A percentile compares a stretch with the other conserved stretches of the same genome.
Evolutionary conservation across 805 yeast species (phyloP).

Genomic region (Candida insectorum): DNA sequence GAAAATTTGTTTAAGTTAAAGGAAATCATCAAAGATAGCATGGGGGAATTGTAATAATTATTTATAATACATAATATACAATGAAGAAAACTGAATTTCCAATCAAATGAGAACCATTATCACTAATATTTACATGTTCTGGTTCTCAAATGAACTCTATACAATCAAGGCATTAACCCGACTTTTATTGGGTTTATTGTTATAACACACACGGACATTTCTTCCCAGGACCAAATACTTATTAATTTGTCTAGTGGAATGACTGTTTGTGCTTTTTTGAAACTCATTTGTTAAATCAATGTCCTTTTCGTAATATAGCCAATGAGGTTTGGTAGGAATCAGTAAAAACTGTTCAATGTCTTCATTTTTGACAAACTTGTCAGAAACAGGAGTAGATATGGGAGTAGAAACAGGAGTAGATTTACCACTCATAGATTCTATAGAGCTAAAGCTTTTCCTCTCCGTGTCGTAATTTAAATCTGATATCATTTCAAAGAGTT

Average conservation of each 20-base stretch:
- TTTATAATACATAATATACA: too few relatives aligned
- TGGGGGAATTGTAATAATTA: conserved; percentile 41
- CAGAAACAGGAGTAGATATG: background rate
- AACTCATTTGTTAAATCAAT: conserved; percentile 12
- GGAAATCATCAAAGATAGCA: conserved; percentile 54
- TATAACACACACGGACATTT: conserved; percentile 21
- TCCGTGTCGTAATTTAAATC: background rate
- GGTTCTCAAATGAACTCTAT: background rate
- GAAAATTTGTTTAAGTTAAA: conserved; percentile 74
- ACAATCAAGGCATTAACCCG: conserved; percentile 6
- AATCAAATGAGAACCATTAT: background rate
- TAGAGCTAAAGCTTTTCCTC: conserved; percentile 5
- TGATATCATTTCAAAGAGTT: conserved; percentile 4
- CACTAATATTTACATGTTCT: background rate
- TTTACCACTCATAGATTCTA: conserved; percentile 1
- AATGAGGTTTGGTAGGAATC: conserved; percentile 10
- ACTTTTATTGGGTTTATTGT: conserved; percentile 14
- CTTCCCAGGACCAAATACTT: conserved; percentile 12
- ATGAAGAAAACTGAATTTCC: too few relatives aligned
- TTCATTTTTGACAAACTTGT: background rate
- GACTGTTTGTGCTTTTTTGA: conserved; percentile 12
- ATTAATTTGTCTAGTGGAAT: conserved; percentile 21
- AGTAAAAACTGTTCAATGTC: conserved; percentile 2
- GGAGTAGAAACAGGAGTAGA: background rate
- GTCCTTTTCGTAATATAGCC: conserved; percentile 34